Conservation (phyloP, 495 filamentous ascomycete genomes). For the Hypomontagnella monticulosa region DNA sequence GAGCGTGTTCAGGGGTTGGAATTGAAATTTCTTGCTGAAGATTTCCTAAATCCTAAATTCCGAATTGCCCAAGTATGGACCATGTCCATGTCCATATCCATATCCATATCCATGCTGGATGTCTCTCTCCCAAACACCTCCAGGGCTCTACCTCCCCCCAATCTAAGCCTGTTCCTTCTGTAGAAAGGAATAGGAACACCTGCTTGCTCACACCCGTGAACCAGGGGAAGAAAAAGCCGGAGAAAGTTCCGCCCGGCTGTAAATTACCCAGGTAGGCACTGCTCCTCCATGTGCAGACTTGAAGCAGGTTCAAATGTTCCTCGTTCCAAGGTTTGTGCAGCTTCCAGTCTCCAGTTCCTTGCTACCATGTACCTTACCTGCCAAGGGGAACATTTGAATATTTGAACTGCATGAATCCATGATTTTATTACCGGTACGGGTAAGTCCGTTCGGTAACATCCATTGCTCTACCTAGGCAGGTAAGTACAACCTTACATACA, state of each 20-base stretch:
- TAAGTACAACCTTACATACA: background rate
- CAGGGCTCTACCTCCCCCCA: too few relatives aligned
- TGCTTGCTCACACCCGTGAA: too few relatives aligned
- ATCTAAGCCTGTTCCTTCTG: too few relatives aligned
- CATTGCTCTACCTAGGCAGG: background rate
- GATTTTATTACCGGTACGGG: slow-evolving; percentile 9
- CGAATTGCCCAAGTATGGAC: too few relatives aligned
- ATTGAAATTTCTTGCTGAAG: slow-evolving; percentile 10
- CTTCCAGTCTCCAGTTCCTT: too few relatives aligned
- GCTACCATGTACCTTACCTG: slow-evolving; percentile 11
- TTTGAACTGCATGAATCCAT: slow-evolving; percentile 2
- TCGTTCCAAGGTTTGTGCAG: too few relatives aligned
- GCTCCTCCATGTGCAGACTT: background rate
- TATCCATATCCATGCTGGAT: too few relatives aligned
- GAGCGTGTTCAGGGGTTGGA: slow-evolving; percentile 9
- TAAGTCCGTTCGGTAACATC: slow-evolving; percentile 11
- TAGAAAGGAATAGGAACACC: too few relatives aligned
- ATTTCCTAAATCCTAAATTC: background rate
- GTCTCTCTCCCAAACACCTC: too few relatives aligned
- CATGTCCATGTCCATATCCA: too few relatives aligned
- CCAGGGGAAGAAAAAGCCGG: slow-evolving; percentile 9
- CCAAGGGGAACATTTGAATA: slow-evolving; percentile 16
- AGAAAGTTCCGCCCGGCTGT: slow-evolving; percentile 26
- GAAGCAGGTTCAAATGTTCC: too few relatives aligned
- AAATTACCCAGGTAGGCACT: background rate